Conservation (phyloP, 495 filamentous ascomycete genomes). For the Penicillium longicatenatum region DNA sequence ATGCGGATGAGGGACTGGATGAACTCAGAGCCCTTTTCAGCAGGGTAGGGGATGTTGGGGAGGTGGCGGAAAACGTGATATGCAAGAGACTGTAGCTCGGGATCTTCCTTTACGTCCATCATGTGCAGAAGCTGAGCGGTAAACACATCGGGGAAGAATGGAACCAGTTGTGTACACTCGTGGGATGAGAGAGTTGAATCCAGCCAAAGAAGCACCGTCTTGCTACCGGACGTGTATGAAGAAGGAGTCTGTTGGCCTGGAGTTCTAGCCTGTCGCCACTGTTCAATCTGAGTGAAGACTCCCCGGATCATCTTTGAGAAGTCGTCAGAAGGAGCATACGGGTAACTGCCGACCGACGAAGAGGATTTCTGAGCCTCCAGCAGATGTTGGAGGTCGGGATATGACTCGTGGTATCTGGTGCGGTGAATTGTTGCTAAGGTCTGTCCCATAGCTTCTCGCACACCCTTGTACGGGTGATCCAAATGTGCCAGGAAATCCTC, state of each 20-base stretch:
- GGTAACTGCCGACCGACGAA: slow-evolving; percentile 82
- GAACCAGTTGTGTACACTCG: slow-evolving; percentile 87
- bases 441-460: slow-evolving; percentile 91
- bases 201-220: slow-evolving; percentile 94
- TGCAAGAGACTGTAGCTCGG: slow-evolving; percentile 88
- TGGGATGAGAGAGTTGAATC: slow-evolving; percentile 87
- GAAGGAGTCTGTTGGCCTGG: slow-evolving; percentile 92
- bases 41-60: slow-evolving; percentile 90
- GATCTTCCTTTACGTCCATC: slow-evolving; percentile 99
- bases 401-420: slow-evolving; percentile 91
- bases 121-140: slow-evolving; percentile 94
- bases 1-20: slow-evolving; percentile 86
- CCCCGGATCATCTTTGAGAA: slow-evolving; percentile 71
- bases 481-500: slow-evolving; percentile 88
- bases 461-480: slow-evolving; percentile 96
- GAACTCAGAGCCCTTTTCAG: slow-evolving; percentile 80
- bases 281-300: slow-evolving; percentile 79
- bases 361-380: slow-evolving; percentile 74
- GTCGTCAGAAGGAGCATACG: slow-evolving; percentile 76
- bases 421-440: slow-evolving; percentile 85
- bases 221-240: slow-evolving; percentile 92
- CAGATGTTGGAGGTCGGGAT: slow-evolving; percentile 70
- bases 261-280: slow-evolving; percentile 81
- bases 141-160: slow-evolving; percentile 88
- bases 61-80: slow-evolving; percentile 98